Conservation (phyloP, 2,329 filamentous ascomycete species). For the Diaporthe aspalathi region DNA sequence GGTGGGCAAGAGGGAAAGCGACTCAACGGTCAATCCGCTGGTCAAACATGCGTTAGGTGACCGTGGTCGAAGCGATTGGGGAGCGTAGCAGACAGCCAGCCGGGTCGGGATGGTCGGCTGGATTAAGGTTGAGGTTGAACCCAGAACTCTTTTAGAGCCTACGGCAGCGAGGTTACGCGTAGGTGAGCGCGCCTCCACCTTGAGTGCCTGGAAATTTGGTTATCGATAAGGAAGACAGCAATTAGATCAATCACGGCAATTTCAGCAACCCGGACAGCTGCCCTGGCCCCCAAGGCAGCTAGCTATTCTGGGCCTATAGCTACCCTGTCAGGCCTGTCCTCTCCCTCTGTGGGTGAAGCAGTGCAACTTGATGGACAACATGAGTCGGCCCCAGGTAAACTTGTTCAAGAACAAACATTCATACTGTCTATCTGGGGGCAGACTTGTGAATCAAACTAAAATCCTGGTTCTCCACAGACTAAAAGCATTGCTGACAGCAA, state of each 20-base stretch:
- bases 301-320: not conserved
- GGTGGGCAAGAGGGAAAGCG: too few relatives aligned
- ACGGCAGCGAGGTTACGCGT: not conserved
- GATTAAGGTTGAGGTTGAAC: conserved; percentile 16
- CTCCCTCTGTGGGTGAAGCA: not conserved
- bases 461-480: not conserved
- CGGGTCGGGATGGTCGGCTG: not conserved
- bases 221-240: conserved; percentile 36
- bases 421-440: not conserved
- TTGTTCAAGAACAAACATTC: not conserved
- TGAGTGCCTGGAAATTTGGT: conserved; percentile 10
- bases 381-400: not conserved
- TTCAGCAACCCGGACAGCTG: not conserved
- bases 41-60: not conserved
- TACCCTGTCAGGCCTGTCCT: not conserved
- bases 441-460: not conserved
- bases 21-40: not conserved
- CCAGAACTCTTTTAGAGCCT: not conserved
- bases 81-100: not conserved
- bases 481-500: not conserved
- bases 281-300: not conserved
- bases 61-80: not conserved
- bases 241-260: too few relatives aligned
- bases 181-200: not conserved
- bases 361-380: not conserved